These are phyloP conservation scores for Iberis amara DNA, from an alignment of 441 rosid species.

Conservation along the genomic window DNA sequence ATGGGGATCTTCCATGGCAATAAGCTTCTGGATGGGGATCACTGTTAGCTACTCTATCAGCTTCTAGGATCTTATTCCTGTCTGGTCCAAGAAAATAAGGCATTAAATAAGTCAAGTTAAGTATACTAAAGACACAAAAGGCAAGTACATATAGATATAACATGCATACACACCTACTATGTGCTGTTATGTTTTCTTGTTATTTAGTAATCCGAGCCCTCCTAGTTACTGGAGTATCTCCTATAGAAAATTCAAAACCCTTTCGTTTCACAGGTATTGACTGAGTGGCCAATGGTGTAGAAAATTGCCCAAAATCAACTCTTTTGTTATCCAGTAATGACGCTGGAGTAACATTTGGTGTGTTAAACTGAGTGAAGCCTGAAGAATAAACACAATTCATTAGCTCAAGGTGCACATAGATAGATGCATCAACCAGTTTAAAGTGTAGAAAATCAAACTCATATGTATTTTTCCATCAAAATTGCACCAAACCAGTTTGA, in stretches of 20 bases:
- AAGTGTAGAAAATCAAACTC: too few relatives aligned
- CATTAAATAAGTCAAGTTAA: conserved; percentile 1
- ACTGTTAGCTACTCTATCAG: conserved; percentile 24
- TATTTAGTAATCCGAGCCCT: conserved; percentile 39
- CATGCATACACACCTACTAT: conserved; percentile 32
- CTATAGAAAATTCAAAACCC: conserved; percentile 28
- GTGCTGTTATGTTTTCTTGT: conserved; percentile 26
- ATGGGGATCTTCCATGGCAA: too few relatives aligned
- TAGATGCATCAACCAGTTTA: too few relatives aligned
- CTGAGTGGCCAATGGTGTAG: conserved; percentile 33
- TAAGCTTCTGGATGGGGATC: too few relatives aligned
- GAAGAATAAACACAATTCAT: conserved; percentile 6
- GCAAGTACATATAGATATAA: not conserved
- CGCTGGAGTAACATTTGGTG: conserved; percentile 38
- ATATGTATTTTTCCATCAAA: too few relatives aligned
- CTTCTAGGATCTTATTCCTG: conserved; percentile 12
- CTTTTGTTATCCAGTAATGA: conserved; percentile 34
- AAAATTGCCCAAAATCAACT: conserved; percentile 23
- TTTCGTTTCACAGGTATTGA: conserved; percentile 50
- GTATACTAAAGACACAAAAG: not conserved
- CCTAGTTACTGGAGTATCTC: conserved; percentile 44
- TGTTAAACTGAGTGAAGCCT: conserved; percentile 35
- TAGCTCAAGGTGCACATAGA: too few relatives aligned
- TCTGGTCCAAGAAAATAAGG: conserved; percentile 26
- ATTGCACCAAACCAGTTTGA: too few relatives aligned